Percentiles rank a stretch among this genome's conserved stretches.
These are phyloP conservation scores for Babesia ovata DNA, from an alignment of 169 alveolate species.

Conservation along the genomic window DNA sequence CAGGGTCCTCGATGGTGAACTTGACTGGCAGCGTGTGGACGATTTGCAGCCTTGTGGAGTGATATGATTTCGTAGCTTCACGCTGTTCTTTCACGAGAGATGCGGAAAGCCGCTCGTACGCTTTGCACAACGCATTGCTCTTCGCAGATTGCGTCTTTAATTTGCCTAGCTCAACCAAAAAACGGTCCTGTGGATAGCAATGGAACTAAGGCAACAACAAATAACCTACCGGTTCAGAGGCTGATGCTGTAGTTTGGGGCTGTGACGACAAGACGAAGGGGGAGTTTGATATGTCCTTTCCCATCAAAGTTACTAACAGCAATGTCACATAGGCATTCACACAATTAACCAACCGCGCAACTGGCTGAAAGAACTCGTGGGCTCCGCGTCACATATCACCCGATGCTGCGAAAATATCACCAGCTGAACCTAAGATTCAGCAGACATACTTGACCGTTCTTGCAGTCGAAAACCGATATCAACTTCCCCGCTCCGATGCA, in stretches of 20 bases:
- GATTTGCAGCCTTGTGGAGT: constrained; percentile 40
- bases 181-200: constrained; percentile 4
- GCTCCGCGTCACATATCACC: constrained; percentile 39
- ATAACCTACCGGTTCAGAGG: background rate
- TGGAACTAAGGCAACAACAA: no score
- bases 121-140: background rate
- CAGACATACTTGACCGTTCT: constrained; percentile 48
- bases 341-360: constrained; percentile 33
- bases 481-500: constrained; percentile 48
- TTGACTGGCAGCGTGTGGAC: constrained; percentile 60
- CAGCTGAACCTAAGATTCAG: background rate
- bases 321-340: background rate
- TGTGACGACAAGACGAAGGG: constrained; percentile 34
- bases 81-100: constrained; percentile 42
- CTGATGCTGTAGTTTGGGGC: background rate
- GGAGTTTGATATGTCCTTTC: constrained; percentile 56
- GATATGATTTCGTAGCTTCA: constrained; percentile 49
- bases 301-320: constrained; percentile 50
- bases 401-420: constrained; percentile 25
- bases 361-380: constrained; percentile 10
- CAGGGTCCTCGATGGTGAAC: constrained; percentile 46
- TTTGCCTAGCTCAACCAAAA: background rate
- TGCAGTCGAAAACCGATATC: constrained; percentile 25
- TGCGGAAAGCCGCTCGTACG: constrained; percentile 5
- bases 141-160: background rate